Evolutionary conservation across 140 eudicot genomes (phyloP).

Genomic region (Bidens hawaiensis): DNA sequence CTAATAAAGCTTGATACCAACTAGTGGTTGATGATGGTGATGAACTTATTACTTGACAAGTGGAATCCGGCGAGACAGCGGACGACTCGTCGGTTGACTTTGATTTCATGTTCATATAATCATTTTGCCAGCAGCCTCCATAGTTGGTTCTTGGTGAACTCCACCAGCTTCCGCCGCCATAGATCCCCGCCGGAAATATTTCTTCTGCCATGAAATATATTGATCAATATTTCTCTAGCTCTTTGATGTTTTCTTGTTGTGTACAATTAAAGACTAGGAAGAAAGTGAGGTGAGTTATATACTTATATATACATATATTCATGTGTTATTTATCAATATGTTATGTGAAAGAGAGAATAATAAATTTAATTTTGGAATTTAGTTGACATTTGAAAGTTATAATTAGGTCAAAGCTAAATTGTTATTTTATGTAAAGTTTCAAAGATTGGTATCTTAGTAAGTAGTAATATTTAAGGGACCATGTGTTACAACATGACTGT

Average conservation of each 20-base stretch:
- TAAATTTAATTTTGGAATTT: conserved; percentile 7
- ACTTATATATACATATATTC: conserved; percentile 1
- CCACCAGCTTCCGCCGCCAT: conserved; percentile 75
- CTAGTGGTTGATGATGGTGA: conserved; percentile 38
- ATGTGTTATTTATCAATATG: not conserved
- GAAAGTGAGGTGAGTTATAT: conserved; percentile 24
- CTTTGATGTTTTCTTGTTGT: not conserved
- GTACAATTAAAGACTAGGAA: conserved; percentile 1
- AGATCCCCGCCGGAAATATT: conserved; percentile 63
- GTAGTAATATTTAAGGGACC: not conserved
- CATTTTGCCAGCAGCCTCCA: conserved; percentile 39
- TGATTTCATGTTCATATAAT: conserved; percentile 34
- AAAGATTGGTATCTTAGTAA: not conserved
- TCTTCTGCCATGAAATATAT: conserved; percentile 61
- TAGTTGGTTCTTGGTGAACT: conserved; percentile 33
- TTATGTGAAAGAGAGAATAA: conserved; percentile 4
- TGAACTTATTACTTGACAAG: conserved; percentile 42
- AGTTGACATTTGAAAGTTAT: conserved; percentile 9
- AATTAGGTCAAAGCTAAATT: not conserved
- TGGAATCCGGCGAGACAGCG: conserved; percentile 34
- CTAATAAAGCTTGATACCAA: conserved; percentile 57
- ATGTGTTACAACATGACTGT: no score
- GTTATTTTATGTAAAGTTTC: not conserved
- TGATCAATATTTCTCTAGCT: not conserved
- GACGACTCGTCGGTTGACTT: conserved; percentile 46